Evolutionary conservation across 805 yeast genomes (phyloP).

Genomic region (Maudiozyma pseudohumilis): DNA sequence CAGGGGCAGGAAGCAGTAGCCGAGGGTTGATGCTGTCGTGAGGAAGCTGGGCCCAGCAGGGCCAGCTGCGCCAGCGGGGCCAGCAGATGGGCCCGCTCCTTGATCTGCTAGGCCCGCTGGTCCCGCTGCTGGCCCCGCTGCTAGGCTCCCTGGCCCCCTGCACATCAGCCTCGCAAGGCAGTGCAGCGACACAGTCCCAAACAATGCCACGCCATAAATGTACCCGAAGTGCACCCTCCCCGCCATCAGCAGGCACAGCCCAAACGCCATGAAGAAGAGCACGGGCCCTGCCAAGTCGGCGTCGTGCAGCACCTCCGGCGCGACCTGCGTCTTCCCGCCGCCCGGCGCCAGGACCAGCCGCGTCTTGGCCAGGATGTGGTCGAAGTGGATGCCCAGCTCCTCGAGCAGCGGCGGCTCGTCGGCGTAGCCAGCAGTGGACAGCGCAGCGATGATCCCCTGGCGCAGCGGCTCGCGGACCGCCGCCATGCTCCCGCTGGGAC

Average conservation of each 20-base stretch:
- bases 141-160: no score
- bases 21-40: slow-evolving; percentile 83
- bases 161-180: slow-evolving; percentile 81
- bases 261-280: slow-evolving; percentile 78
- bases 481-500: slow-evolving; percentile 6
- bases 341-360: slow-evolving; percentile 74
- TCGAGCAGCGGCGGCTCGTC: slow-evolving; percentile 91
- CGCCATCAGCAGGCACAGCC: slow-evolving; percentile 66
- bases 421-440: slow-evolving; percentile 85
- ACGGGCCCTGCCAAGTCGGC: slow-evolving; percentile 94
- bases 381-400: slow-evolving; percentile 87
- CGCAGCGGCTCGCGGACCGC: slow-evolving; percentile 37
- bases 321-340: slow-evolving; percentile 55
- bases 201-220: slow-evolving; percentile 88
- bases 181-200: slow-evolving; percentile 82
- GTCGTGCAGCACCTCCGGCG: slow-evolving; percentile 76
- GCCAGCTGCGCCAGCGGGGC: slow-evolving; percentile 4
- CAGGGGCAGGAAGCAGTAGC: slow-evolving; percentile 86
- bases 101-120: no score
- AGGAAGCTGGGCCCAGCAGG: slow-evolving; percentile 33
- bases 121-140: no score
- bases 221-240: slow-evolving; percentile 97
- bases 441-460: slow-evolving; percentile 79
- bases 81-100: no score
- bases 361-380: slow-evolving; percentile 77